Evolutionary conservation across 768 basidiomycete genomes (phyloP).

Genomic region (Mycena floridula): DNA sequence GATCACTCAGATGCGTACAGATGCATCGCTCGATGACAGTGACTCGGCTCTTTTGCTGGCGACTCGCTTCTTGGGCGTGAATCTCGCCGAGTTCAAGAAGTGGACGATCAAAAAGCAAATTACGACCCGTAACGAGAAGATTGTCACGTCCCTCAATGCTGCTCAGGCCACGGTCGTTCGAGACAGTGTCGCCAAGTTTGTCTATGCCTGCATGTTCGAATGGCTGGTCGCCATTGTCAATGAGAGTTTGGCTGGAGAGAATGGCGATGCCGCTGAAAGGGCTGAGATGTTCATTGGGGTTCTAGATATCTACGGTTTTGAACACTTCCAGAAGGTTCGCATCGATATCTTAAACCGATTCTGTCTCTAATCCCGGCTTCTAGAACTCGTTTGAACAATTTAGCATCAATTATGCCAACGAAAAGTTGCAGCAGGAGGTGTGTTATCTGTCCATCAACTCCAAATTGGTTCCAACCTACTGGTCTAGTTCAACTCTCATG

Average conservation of each 20-base stretch:
- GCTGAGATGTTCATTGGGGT: slow-evolving; percentile 99
- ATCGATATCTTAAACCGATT: neutral
- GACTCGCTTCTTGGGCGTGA: slow-evolving; percentile 87
- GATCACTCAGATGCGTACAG: slow-evolving; percentile 72
- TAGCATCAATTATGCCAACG: slow-evolving; percentile 99
- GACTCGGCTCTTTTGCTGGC: slow-evolving; percentile 77
- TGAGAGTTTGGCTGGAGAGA: slow-evolving; percentile 93
- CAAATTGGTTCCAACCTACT: no score
- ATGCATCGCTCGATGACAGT: slow-evolving; percentile 78
- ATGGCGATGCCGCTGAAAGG: slow-evolving; percentile 80
- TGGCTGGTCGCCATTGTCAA: slow-evolving; percentile 98
- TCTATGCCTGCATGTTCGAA: slow-evolving; percentile 98
- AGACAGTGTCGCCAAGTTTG: slow-evolving; percentile 96
- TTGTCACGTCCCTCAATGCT: slow-evolving; percentile 78
- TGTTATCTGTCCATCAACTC: no score
- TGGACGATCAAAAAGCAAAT: slow-evolving; percentile 99
- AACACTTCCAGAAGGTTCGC: slow-evolving; percentile 89
- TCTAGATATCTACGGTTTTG: slow-evolving; percentile 95
- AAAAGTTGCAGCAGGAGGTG: slow-evolving; percentile 96
- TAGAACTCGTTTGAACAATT: slow-evolving; percentile 96
- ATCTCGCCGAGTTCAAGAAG: slow-evolving; percentile 91
- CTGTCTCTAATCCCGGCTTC: slow-evolving; percentile 2
- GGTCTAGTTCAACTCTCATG: slow-evolving; percentile 96
- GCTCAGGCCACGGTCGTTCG: slow-evolving; percentile 90
- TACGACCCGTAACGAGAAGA: slow-evolving; percentile 91